Evolutionary conservation across 306 rosid genomes (phyloP).

Genomic region (Medicago arabica): DNA sequence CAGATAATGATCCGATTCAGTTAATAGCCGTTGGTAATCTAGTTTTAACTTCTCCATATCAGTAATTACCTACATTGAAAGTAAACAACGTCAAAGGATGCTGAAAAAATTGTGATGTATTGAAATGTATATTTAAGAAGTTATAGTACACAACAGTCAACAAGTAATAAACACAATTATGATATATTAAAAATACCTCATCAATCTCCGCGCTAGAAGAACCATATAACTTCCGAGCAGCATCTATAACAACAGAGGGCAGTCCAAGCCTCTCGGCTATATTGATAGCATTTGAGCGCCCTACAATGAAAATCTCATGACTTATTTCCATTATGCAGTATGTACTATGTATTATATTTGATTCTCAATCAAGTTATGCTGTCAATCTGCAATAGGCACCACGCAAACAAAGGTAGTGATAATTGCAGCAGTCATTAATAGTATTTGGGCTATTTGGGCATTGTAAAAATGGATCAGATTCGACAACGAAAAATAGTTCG

Average conservation of each 20-base stretch:
- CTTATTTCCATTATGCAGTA: conserved; percentile 8
- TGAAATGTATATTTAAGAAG: neutral
- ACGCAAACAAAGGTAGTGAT: too few species aligned
- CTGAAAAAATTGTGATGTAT: conserved; percentile 3
- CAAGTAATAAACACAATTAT: conserved; percentile 5
- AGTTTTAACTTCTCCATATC: conserved; percentile 90
- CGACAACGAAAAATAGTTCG: neutral
- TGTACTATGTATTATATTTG: neutral
- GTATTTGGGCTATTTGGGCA: too few species aligned
- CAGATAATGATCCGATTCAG: conserved; percentile 61
- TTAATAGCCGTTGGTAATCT: conserved; percentile 64
- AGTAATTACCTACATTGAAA: conserved; percentile 70
- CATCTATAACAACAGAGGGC: conserved; percentile 64
- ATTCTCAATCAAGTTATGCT: conserved; percentile 6
- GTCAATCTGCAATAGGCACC: too few species aligned
- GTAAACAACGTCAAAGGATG: conserved; percentile 27
- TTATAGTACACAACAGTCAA: too few species aligned
- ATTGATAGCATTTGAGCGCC: conserved; percentile 94
- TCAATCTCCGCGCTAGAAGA: conserved; percentile 94
- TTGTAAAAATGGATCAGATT: neutral
- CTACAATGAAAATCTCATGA: conserved; percentile 49
- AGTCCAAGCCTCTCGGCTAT: conserved; percentile 91
- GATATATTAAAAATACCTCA: conserved; percentile 61
- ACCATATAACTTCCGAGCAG: conserved; percentile 84
- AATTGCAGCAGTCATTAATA: too few species aligned